Base-by-base conservation (phyloP, 768 basidiomycete genomes). In the Suillus alpinus region DNA sequence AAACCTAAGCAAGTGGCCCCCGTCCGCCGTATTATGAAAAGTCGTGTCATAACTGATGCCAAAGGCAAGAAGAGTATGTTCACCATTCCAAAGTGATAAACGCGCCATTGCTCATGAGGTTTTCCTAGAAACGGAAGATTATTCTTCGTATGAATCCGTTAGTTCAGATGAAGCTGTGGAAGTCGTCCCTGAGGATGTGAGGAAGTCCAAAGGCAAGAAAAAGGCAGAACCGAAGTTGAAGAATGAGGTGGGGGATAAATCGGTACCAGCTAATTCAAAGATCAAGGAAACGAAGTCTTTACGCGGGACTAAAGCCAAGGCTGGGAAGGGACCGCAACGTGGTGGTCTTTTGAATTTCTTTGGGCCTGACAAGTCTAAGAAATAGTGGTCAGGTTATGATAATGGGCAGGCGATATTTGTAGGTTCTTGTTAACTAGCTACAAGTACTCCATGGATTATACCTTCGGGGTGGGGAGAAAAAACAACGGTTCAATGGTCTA, bases 91-190 rank as follows among this genome's bases (percentile, higher is more conserved):
- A 57, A 58, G 58, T 7, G 13, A 36, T 10, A 20, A 14, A 39
- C 2, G 32, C 53, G 37, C 57, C 40, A 9, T 62, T 37, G 26
- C 65, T 57, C 51, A 10, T 20, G 31, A 41, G 37, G 9, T 12
- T 43, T 10, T 47, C 56, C 0, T 64, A 93, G 92, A 83, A 16
- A 87, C 81, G 40, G 87, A 91, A 68, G 92, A 93, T 69, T 89
- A 90, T 69, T 89, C 89, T 7, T 85, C 84, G 18, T 93, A 90
- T 68, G 91, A 94, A 73, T 91, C 90, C 9, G 88, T 88, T 8
- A 83, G 82, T 8, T 88, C 86, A 59, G 80, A 86, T 32, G 84
- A 74, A 14, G 75, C 72, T 2, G 79, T 72, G 32, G 83, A 74
- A 10, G 76, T 71, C 1, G 80, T 71, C 31, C 61, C 64, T 36